Percentiles rank a stretch among this genome's conserved stretches.
phyloP scores from a whole-genome alignment of 2,329 filamentous ascomycete genomes.

The Aspergillus proliferans region DNA sequence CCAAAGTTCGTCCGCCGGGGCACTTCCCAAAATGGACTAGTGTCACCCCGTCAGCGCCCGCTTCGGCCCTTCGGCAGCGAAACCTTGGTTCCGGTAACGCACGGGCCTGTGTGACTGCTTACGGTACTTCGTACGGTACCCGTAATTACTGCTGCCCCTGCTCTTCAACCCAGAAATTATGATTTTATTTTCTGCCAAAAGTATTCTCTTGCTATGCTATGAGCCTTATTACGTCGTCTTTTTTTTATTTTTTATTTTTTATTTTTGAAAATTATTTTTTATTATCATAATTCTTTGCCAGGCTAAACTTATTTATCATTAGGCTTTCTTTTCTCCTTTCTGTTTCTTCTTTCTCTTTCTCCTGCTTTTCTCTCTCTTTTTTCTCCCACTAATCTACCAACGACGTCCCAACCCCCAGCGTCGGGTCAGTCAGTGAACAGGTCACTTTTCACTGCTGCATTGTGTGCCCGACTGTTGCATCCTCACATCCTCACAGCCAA shows the following conservation, averaged over 20 bases:
- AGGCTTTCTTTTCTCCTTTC: not conserved
- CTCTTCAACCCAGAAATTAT: no score
- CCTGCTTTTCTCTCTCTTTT: not conserved
- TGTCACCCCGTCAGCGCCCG: not conserved
- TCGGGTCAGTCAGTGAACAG: not conserved
- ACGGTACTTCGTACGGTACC: not conserved
- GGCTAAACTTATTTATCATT: conserved; percentile 2
- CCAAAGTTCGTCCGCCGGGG: no score
- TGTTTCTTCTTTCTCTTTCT: not conserved
- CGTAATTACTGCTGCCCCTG: no score
- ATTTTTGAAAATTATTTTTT: not conserved
- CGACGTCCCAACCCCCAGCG: no score
- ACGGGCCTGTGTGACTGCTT: not conserved
- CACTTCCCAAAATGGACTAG: not conserved
- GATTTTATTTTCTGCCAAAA: no score
- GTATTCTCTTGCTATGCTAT: no score
- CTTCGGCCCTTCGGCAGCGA: not conserved
- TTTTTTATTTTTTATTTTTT: not conserved
- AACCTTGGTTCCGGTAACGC: not conserved
- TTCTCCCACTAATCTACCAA: not conserved
- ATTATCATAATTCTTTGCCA: not conserved
- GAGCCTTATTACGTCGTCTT: no score
- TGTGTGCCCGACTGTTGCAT: not conserved
- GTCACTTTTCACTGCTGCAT: not conserved
- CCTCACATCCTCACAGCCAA: not conserved